Base-by-base conservation (phyloP, 805 yeast species). In the Maudiozyma bulderi region DNA sequence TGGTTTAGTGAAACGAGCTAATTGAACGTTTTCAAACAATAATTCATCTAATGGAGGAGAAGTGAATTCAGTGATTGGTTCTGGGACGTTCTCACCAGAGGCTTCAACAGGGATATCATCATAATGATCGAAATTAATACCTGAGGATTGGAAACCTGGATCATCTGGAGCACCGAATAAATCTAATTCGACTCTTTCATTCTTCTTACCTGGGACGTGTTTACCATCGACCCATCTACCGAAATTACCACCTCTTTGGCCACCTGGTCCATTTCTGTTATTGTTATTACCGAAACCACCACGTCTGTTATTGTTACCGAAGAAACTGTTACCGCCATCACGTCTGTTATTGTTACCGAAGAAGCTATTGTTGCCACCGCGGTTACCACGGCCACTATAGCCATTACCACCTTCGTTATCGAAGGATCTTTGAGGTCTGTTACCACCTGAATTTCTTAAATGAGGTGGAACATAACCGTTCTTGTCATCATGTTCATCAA, bases 91-190 rank as follows among this genome's bases (percentile, higher is more conserved):
- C 39, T 84, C 84, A 73, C 99, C 99, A 45, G 95, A 73, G 45
- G 97, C 99, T 72, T 93, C 98, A 54, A 93, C 97, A 52, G 99
- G 99, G 56, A 93, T 93, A 52, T 95, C 98, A 68, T 93, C 99
- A 71, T 93, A 93, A 76, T 87, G 89, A 71, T 95, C 99, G 65
- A 93, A 93, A 75, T 93, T 93, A 73, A 93, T 93, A 77, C 99
- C 99, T 38, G 96, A 85, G 47, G 95, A 82, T 75, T 86, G 96
- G 74, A 82, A 81, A 39, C 66, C 62, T 59, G 88, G 76, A 54
- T 74, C 76, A 40, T 71, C 73, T 33, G 73, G 66, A 61, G 82
- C 95, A 62, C 99, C 99, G 60, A 86, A 95, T 54, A 93, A 74
- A 62, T 87, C 89, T 50, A 75, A 59, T 73, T 93, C 99, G 57